Conservation (phyloP, 352 stramenopile species). For the Phytophthora ohioensis region DNA sequence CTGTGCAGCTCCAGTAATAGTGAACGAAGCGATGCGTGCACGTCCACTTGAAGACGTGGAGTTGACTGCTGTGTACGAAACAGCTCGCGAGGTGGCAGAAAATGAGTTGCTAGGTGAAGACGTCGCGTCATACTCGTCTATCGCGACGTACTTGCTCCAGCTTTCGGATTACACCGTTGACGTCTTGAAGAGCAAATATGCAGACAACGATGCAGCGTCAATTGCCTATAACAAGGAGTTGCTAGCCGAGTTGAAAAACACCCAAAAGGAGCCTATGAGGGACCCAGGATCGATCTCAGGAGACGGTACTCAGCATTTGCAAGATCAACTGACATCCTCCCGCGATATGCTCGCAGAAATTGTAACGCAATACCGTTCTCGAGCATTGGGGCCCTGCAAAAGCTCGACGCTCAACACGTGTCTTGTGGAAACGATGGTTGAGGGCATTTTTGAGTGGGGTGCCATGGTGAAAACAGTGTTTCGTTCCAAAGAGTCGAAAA, state of each 20-base stretch:
- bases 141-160: slow-evolving; percentile 53
- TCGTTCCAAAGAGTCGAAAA: slow-evolving; percentile 49
- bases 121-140: slow-evolving; percentile 44
- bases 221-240: slow-evolving; percentile 56
- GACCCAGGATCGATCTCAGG: slow-evolving; percentile 17
- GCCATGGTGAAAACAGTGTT: slow-evolving; percentile 58
- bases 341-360: slow-evolving; percentile 44
- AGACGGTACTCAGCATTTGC: slow-evolving; percentile 49
- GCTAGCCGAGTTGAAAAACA: slow-evolving; percentile 52
- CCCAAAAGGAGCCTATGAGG: slow-evolving; percentile 18
- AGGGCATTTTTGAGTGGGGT: slow-evolving; percentile 68
- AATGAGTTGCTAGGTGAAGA: slow-evolving; percentile 54
- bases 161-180: slow-evolving; percentile 63
- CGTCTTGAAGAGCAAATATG: slow-evolving; percentile 39
- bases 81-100: slow-evolving; percentile 39
- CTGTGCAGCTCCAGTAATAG: slow-evolving; percentile 35
- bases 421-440: slow-evolving; percentile 57
- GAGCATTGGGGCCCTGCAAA: slow-evolving; percentile 41
- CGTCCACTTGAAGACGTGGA: slow-evolving; percentile 53
- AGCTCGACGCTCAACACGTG: slow-evolving; percentile 52
- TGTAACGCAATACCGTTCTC: slow-evolving; percentile 58
- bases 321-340: slow-evolving; percentile 47
- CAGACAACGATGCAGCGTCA: slow-evolving; percentile 48
- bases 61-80: slow-evolving; percentile 44
- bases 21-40: slow-evolving; percentile 38